A percentile compares a stretch with the other conserved stretches of the same genome.
Conservation (phyloP, 306 rosid species). For the Rubus idaeus region DNA sequence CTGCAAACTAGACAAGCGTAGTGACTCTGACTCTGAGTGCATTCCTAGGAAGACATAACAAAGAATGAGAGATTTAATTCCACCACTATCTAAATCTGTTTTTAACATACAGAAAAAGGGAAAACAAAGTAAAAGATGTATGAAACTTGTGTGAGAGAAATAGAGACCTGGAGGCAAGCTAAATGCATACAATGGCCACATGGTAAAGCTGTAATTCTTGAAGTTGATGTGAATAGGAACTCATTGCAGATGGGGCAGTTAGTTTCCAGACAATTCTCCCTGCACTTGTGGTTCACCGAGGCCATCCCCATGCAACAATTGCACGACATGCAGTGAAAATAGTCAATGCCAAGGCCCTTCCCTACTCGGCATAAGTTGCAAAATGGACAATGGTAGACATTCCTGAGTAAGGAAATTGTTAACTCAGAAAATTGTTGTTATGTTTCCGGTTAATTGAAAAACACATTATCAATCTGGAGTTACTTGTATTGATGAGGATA, state of each 20-base stretch:
- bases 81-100: slow-evolving; percentile 3
- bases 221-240: slow-evolving; percentile 79
- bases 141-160: slow-evolving; percentile 7
- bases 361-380: slow-evolving; percentile 98
- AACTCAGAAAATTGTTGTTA: neutral
- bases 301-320: slow-evolving; percentile 78
- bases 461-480: neutral
- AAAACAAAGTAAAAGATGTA: neutral
- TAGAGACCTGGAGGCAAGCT: slow-evolving; percentile 75
- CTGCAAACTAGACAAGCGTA: slow-evolving; percentile 80
- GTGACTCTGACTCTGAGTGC: slow-evolving; percentile 65
- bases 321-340: slow-evolving; percentile 93
- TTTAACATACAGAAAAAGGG: neutral
- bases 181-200: slow-evolving; percentile 96
- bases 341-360: slow-evolving; percentile 86
- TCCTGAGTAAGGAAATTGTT: slow-evolving; percentile 39
- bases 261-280: slow-evolving; percentile 78
- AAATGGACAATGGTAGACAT: slow-evolving; percentile 89
- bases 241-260: slow-evolving; percentile 88
- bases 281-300: slow-evolving; percentile 66
- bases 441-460: neutral
- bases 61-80: slow-evolving; percentile 19
- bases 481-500: neutral
- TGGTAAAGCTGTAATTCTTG: slow-evolving; percentile 79
- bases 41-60: slow-evolving; percentile 50